These are phyloP conservation scores for Coemansia sp. DNA, from an alignment of 192 early-diverging fungal species.

Conservation along the genomic window DNA sequence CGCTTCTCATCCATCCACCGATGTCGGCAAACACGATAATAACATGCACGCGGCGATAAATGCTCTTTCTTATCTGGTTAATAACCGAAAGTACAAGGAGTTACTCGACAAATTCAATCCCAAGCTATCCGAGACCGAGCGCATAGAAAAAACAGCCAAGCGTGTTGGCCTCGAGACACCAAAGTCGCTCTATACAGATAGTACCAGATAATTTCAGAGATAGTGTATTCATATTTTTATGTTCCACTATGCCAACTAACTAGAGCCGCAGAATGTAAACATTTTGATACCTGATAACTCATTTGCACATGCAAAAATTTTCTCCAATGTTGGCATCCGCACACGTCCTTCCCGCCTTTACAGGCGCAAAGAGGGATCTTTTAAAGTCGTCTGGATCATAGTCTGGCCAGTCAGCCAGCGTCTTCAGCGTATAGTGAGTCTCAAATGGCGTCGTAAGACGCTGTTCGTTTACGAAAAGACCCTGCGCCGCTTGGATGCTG, in stretches of 20 bases:
- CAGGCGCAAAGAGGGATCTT: conserved; percentile 36
- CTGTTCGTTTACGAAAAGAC: conserved; percentile 40
- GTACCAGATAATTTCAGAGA: background rate
- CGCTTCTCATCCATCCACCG: background rate
- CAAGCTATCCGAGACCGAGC: conserved; percentile 30
- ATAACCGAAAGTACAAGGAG: conserved; percentile 32
- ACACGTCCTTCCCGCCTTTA: conserved; percentile 29
- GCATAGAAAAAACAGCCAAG: conserved; percentile 34
- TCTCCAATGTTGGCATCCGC: conserved; percentile 39
- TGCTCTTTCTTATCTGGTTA: conserved; percentile 30
- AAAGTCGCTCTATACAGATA: background rate
- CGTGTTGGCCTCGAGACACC: conserved; percentile 40
- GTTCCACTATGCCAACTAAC: background rate
- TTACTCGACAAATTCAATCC: conserved; percentile 34
- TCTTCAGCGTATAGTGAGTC: conserved; percentile 34
- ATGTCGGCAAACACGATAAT: background rate
- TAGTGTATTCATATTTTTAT: background rate
- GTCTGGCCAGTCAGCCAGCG: conserved; percentile 37
- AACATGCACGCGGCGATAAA: conserved; percentile 15
- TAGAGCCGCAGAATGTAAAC: background rate
- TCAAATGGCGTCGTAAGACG: conserved; percentile 44
- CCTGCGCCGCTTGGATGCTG: conserved; percentile 11
- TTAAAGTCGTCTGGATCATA: conserved; percentile 20
- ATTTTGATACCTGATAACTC: background rate
- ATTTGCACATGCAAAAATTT: conserved; percentile 43